Evolutionary conservation across 495 filamentous ascomycete species (phyloP), one percentile per base, ranked within the genome.

Genomic region (Podospora pseudoanserina): DNA sequence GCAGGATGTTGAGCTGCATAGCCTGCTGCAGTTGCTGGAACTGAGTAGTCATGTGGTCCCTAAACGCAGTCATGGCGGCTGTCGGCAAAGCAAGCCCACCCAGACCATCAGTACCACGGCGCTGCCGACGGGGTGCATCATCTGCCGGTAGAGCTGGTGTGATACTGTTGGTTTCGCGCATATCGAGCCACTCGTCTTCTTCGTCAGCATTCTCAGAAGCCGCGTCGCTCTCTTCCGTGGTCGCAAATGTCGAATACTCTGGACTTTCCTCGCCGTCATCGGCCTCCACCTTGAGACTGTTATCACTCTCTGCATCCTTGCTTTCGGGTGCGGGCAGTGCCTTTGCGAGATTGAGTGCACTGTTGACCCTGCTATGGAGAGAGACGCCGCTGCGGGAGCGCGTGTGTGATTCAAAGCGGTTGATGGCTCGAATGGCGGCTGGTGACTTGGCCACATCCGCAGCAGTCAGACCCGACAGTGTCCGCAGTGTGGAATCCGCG

Each of bases 1-100:
- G 74, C 2, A 67, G 60, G 13, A 76, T 53, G 44, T 74, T 67
- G 23, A 56, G 63, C 19, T 71, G 63, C 75, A 91, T 86, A 18
- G 83, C 86, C 70, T 93, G 88, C 71, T 94, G 92, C 69, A 93
- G 83, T 53, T 93, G 89, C 64, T 94, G 90, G 71, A 95, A 86
- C 72, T 95, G 93, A 3, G 86, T 84, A 56, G 88, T 86, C 19
- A 96, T 79, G 63, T 92, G 89, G 64, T 94, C 90, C 67, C 89
- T 86, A 84, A 92, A 89, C 27, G 90, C 91, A 32, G 87, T 81
- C 77, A 92, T 85, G 28, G 89, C 84, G 32, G 89, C 86, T 2
- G 86, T 82, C 23, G 89, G 85, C 15, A 86, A 82, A 59, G 85
- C 83, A 4, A 81, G 76, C 9, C 78, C 69, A 32, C 72, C 75